Conservation (phyloP, 75 land plant genomes). For the Picea sitchensis region DNA sequence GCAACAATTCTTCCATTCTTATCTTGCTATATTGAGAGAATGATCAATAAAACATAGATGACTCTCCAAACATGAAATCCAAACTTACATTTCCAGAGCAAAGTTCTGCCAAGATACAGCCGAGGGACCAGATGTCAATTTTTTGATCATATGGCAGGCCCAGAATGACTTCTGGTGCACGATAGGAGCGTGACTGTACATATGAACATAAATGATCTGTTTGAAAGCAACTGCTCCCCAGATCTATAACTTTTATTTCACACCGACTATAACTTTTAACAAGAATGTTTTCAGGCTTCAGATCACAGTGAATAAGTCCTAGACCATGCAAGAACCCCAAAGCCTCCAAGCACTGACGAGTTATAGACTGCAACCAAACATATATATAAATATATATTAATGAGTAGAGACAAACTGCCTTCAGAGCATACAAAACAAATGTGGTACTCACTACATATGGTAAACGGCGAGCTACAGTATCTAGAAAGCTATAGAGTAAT, state of each 20-base stretch:
- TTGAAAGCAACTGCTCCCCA: conserved; percentile 97
- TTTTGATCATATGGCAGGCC: conserved; percentile 91
- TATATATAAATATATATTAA: neutral
- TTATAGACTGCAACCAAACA: conserved; percentile 48
- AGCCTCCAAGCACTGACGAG: conserved; percentile 92
- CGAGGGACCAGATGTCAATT: conserved; percentile 98
- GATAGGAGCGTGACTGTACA: conserved; percentile 98
- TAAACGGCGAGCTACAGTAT: neutral
- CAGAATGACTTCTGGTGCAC: conserved; percentile 98
- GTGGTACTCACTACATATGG: neutral
- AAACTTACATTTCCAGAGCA: conserved; percentile 89
- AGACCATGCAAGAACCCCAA: conserved; percentile 79
- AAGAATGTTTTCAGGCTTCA: conserved; percentile 98
- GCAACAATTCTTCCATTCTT: too few species aligned
- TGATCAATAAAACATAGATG: too few species aligned
- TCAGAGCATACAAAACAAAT: neutral
- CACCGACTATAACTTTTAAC: conserved; percentile 95
- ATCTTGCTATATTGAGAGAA: too few species aligned
- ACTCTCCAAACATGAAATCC: too few species aligned
- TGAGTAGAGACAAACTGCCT: neutral
- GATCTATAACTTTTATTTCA: conserved; percentile 95
- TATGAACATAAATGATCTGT: conserved; percentile 88
- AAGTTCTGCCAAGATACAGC: conserved; percentile 95
- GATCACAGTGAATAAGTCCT: conserved; percentile 93
- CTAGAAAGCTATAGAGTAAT: neutral